Conservation (phyloP, 495 filamentous ascomycete genomes). For the Penicillium maclennaniae region DNA sequence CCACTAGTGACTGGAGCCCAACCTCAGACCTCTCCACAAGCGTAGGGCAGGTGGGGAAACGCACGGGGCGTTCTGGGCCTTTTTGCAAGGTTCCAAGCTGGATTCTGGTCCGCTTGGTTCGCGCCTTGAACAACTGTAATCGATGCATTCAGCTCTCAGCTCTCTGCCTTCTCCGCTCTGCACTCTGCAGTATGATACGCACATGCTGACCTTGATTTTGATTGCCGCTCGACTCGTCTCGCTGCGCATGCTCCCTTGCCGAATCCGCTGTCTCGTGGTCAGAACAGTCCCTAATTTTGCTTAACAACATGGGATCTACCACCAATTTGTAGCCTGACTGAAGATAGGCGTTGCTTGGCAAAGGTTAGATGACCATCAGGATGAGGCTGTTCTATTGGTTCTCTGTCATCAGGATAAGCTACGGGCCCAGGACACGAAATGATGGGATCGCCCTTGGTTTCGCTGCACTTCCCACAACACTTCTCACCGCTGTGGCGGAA, state of each 20-base stretch:
- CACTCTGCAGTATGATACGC: not conserved
- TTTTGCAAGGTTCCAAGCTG: too few species aligned
- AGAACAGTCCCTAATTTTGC: not conserved
- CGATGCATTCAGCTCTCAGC: too few species aligned
- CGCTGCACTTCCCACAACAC: too few species aligned
- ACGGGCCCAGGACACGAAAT: not conserved
- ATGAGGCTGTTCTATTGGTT: not conserved
- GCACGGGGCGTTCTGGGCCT: not conserved
- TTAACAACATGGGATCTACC: not conserved
- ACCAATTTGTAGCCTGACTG: not conserved
- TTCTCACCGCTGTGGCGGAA: too few species aligned
- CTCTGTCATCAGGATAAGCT: not conserved
- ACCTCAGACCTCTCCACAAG: not conserved
- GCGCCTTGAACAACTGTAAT: too few species aligned
- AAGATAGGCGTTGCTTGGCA: slow-evolving; percentile 10
- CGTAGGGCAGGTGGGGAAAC: not conserved
- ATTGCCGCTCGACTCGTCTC: not conserved
- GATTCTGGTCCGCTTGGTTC: not conserved
- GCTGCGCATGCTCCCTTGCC: not conserved
- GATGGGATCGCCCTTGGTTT: not conserved
- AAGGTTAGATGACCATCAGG: not conserved
- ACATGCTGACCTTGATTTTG: not conserved
- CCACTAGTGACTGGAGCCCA: too few species aligned
- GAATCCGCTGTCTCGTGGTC: not conserved
- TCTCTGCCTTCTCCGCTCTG: too few species aligned